These are phyloP conservation scores for Penicillium corylophilum DNA, from an alignment of 2,329 filamentous ascomycete species.

Conservation along the genomic window DNA sequence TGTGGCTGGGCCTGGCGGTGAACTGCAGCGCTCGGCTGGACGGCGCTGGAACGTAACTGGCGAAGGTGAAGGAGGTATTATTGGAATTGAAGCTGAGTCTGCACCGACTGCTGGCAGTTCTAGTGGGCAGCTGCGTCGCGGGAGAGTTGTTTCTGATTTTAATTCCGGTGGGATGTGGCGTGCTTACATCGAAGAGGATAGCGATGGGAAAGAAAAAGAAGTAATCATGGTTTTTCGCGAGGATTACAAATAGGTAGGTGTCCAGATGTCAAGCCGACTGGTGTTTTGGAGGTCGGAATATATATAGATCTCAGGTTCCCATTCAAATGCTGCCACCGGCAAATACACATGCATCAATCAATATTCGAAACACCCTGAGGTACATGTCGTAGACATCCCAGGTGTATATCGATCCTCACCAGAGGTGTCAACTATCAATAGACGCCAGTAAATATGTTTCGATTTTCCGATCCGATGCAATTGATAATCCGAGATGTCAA, in stretches of 20 bases:
- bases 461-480: too few relatives aligned
- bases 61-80: slow-evolving; percentile 82
- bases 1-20: slow-evolving; percentile 69
- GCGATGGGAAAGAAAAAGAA: slow-evolving; percentile 33
- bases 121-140: slow-evolving; percentile 31
- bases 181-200: slow-evolving; percentile 59
- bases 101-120: slow-evolving; percentile 53
- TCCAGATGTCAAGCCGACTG: too few relatives aligned
- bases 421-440: too few relatives aligned
- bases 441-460: too few relatives aligned
- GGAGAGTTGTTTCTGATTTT: slow-evolving; percentile 69
- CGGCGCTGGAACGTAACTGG: slow-evolving; percentile 70
- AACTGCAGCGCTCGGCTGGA: slow-evolving; percentile 72
- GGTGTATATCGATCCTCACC: too few relatives aligned
- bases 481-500: too few relatives aligned
- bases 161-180: slow-evolving; percentile 89
- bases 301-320: too few relatives aligned
- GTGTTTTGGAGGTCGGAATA: neutral
- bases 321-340: too few relatives aligned
- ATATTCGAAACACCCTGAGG: too few relatives aligned
- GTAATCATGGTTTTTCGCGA: slow-evolving; percentile 47
- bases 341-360: too few relatives aligned
- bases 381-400: too few relatives aligned
- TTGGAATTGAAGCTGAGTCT: slow-evolving; percentile 60
- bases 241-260: slow-evolving; percentile 32